Base-by-base conservation (phyloP, 1,139 yeast genomes). In the Yamadazyma siamensis region DNA sequence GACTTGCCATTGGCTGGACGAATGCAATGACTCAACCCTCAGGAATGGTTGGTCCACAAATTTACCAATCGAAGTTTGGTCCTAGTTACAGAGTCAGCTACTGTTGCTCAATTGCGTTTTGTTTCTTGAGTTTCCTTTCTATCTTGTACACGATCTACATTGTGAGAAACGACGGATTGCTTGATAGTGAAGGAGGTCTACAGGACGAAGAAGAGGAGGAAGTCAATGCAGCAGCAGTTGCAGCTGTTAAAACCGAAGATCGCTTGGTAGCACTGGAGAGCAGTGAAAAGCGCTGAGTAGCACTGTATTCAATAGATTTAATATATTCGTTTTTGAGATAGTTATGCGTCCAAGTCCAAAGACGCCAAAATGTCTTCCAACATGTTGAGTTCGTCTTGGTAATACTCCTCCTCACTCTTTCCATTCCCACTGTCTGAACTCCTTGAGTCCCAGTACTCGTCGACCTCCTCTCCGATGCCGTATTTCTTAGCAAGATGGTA, bases 401-500 rank as follows among this genome's bases (percentile, higher is more conserved):
- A n/a, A n/a, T n/a, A n/a, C n/a, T n/a, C n/a, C n/a, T n/a, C n/a
- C n/a, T n/a, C n/a, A n/a, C n/a, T n/a, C n/a, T n/a, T n/a, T n/a
- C n/a, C n/a, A n/a, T n/a, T n/a, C n/a, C n/a, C n/a, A n/a, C n/a
- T n/a, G n/a, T n/a, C n/a, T n/a, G n/a, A n/a, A n/a, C n/a, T n/a
- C n/a, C n/a, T n/a, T n/a, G n/a, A n/a, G n/a, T n/a, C n/a, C n/a
- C n/a, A n/a, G n/a, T n/a, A n/a, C n/a, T n/a, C n/a, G n/a, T n/a
- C n/a, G n/a, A 47, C 46, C 17, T 56, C 62, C 21, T 60, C 65
- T 33, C 50, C 49, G 4, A 57, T 57, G 1, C 57, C 53, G 40
- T 71, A 71, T 41, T 72, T 75, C 46, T 71, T 68, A 3, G 70
- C 56, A 33, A 84, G 53, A 42, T 78, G 81, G 52, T 71, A 84